Evolutionary conservation across 1,284 basidiomycete genomes (phyloP).

Genomic region (Sanghuangporus baumii): DNA sequence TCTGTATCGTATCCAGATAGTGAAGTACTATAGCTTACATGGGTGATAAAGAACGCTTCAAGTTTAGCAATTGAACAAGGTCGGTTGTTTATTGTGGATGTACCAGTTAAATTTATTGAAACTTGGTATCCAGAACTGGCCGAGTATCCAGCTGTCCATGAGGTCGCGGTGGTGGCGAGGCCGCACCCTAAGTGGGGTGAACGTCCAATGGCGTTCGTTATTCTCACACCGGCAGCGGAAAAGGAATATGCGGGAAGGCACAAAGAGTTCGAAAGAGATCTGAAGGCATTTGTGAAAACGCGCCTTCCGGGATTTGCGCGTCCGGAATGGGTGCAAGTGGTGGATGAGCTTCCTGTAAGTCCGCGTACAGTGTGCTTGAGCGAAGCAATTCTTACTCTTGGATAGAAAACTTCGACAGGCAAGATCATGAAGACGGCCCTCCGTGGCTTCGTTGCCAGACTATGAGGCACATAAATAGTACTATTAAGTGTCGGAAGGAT

Average conservation of each 20-base stretch:
- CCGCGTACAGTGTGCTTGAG: not conserved
- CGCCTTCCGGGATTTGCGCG: slow-evolving; percentile 79
- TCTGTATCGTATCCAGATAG: not conserved
- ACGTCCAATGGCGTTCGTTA: slow-evolving; percentile 81
- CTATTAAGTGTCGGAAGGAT: not conserved
- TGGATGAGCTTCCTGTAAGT: slow-evolving; percentile 70
- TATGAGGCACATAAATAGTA: slow-evolving; percentile 32
- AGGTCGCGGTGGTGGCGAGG: slow-evolving; percentile 79
- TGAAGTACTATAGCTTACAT: not conserved
- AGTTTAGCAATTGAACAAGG: slow-evolving; percentile 83
- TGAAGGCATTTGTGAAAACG: slow-evolving; percentile 60
- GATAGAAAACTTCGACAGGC: slow-evolving; percentile 81
- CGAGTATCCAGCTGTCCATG: slow-evolving; percentile 76
- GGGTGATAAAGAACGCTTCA: slow-evolving; percentile 64
- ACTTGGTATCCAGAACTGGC: slow-evolving; percentile 55
- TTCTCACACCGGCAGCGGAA: slow-evolving; percentile 55
- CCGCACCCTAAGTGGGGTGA: slow-evolving; percentile 81
- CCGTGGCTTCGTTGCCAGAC: slow-evolving; percentile 61
- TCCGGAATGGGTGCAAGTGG: slow-evolving; percentile 79
- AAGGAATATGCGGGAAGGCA: slow-evolving; percentile 52
- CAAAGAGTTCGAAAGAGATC: slow-evolving; percentile 48
- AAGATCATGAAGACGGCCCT: slow-evolving; percentile 78
- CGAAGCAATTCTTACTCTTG: not conserved
- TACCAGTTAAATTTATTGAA: not conserved
- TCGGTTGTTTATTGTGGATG: slow-evolving; percentile 21